Percentiles rank a stretch among this genome's conserved stretches.
These are phyloP conservation scores for Phytopythium montanum DNA, from an alignment of 352 stramenopile species.

Conservation along the genomic window DNA sequence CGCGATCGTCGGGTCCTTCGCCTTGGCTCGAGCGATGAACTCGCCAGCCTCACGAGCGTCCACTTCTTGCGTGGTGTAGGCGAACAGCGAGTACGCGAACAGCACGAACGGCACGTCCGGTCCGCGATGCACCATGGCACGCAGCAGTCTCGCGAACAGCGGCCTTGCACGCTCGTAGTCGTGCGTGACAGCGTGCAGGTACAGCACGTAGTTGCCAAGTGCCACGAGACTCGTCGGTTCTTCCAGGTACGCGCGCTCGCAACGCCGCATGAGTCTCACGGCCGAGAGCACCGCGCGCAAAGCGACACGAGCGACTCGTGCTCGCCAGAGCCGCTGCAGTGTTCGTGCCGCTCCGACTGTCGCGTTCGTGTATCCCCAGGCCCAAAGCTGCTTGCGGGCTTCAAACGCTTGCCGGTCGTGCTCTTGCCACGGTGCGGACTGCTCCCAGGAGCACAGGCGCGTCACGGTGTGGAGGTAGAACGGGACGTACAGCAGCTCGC, in stretches of 20 bases:
- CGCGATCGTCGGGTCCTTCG: slow-evolving; percentile 42
- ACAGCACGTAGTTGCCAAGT: slow-evolving; percentile 84
- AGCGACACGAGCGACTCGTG: slow-evolving; percentile 43
- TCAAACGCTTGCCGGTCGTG: slow-evolving; percentile 41
- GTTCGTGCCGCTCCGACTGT: slow-evolving; percentile 46
- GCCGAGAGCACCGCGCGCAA: slow-evolving; percentile 61
- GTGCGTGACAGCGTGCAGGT: slow-evolving; percentile 66
- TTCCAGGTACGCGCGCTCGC: slow-evolving; percentile 68
- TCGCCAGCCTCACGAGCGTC: slow-evolving; percentile 59
- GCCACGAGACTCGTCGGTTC: slow-evolving; percentile 70
- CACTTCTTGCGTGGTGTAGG: slow-evolving; percentile 71
- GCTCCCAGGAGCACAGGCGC: slow-evolving; percentile 57
- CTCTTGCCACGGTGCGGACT: slow-evolving; percentile 49
- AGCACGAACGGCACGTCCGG: slow-evolving; percentile 81
- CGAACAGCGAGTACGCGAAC: slow-evolving; percentile 69
- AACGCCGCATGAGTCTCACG: slow-evolving; percentile 65
- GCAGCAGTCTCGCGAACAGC: slow-evolving; percentile 62
- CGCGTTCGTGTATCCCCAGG: slow-evolving; percentile 60
- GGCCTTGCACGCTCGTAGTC: slow-evolving; percentile 77
- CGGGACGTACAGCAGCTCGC: slow-evolving; percentile 40
- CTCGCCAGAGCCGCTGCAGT: slow-evolving; percentile 56
- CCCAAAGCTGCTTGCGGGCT: slow-evolving; percentile 44
- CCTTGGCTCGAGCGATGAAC: slow-evolving; percentile 58
- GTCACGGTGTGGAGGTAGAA: slow-evolving; percentile 82
- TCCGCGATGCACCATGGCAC: slow-evolving; percentile 72